Conservation (phyloP, 345 rosid species). For the Citrus maxima region DNA sequence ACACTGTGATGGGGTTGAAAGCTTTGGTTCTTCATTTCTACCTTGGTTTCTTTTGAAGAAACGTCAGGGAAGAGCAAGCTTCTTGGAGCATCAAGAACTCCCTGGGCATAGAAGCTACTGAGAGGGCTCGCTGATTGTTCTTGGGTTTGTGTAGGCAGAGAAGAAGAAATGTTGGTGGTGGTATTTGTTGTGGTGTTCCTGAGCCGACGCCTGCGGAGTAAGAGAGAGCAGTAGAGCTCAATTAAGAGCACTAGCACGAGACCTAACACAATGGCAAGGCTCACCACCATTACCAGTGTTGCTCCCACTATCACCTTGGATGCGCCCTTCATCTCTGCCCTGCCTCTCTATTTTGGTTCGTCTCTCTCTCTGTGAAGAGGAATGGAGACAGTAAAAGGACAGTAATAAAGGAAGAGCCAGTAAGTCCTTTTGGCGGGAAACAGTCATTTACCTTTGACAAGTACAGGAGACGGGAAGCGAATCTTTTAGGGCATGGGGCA, state of each 20-base stretch:
- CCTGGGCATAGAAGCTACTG: constrained; percentile 50
- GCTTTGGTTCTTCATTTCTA: constrained; percentile 9
- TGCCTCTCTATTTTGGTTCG: background rate
- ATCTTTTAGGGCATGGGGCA: constrained; percentile 23
- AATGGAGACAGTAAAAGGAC: constrained; percentile 2
- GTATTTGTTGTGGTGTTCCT: constrained; percentile 14
- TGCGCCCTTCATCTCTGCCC: constrained; percentile 57
- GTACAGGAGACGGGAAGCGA: constrained; percentile 14
- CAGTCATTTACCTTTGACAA: constrained; percentile 20
- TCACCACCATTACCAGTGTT: constrained; percentile 72
- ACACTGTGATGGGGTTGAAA: constrained; percentile 21
- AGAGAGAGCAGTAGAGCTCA: constrained; percentile 82
- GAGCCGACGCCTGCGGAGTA: constrained; percentile 45
- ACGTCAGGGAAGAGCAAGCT: constrained; percentile 43
- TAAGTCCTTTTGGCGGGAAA: constrained; percentile 41
- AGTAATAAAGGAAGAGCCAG: constrained; percentile 11
- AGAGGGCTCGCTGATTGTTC: constrained; percentile 32
- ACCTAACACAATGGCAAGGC: constrained; percentile 67
- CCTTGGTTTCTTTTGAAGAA: constrained; percentile 18
- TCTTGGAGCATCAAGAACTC: constrained; percentile 67
- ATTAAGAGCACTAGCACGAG: constrained; percentile 73
- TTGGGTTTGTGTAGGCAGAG: constrained; percentile 21
- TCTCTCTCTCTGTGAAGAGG: background rate
- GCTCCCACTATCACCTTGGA: constrained; percentile 87
- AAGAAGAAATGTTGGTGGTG: constrained; percentile 5